Conservation (phyloP, 2,329 filamentous ascomycete genomes). For the Colletotrichum neosansevieriae region DNA sequence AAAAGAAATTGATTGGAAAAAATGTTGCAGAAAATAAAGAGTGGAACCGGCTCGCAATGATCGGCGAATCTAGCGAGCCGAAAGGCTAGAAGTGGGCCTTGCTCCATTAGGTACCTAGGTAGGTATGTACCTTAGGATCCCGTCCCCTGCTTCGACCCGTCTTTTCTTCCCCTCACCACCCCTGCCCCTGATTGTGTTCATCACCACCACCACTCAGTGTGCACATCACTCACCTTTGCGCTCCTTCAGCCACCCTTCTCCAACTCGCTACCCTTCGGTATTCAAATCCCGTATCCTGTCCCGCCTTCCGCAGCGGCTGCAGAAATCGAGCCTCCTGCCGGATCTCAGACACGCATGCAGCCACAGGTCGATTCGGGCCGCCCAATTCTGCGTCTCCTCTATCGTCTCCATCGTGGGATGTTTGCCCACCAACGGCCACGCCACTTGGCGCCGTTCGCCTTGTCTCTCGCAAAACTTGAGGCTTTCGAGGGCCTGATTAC, state of each 20-base stretch:
- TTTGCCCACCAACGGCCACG: slow-evolving; percentile 27
- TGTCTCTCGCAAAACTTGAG: slow-evolving; percentile 11
- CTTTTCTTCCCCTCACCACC: background rate
- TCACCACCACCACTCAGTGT: no score
- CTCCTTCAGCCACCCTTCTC: slow-evolving; percentile 22
- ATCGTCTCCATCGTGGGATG: slow-evolving; percentile 31
- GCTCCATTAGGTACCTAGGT: no score
- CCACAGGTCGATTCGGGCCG: slow-evolving; percentile 28
- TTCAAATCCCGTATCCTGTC: slow-evolving; percentile 14
- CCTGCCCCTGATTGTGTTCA: no score
- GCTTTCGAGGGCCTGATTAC: slow-evolving; percentile 21
- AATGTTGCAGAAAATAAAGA: slow-evolving; percentile 7
- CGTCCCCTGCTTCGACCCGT: slow-evolving; percentile 11
- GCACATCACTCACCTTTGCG: no score
- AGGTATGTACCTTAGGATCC: background rate
- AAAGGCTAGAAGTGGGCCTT: background rate
- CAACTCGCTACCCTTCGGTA: slow-evolving; percentile 31
- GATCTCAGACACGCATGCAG: slow-evolving; percentile 23
- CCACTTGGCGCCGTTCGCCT: slow-evolving; percentile 21
- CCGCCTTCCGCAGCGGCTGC: background rate
- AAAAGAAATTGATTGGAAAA: background rate
- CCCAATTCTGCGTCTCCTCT: background rate
- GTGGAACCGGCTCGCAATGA: slow-evolving; percentile 23
- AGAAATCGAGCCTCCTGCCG: slow-evolving; percentile 19
- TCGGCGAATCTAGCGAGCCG: slow-evolving; percentile 23